Evolutionary conservation across 768 basidiomycete genomes (phyloP).

Genomic region (Chalciporus piperatus): DNA sequence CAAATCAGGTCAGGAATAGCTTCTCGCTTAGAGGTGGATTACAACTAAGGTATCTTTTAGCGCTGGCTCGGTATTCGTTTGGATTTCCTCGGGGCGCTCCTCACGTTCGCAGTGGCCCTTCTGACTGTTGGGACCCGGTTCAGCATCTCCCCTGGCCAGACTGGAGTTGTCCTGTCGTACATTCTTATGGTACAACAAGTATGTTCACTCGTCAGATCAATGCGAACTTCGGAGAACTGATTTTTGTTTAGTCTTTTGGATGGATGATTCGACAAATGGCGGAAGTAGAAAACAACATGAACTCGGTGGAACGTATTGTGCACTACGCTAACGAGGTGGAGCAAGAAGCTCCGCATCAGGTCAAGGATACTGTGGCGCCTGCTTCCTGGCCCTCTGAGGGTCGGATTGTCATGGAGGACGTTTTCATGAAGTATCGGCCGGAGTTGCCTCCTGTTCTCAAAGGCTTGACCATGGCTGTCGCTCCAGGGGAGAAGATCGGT

Average conservation of each 20-base stretch:
- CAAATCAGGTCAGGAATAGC: conserved; percentile 58
- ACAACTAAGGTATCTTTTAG: conserved; percentile 28
- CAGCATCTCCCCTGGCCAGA: conserved; percentile 75
- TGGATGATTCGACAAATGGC: conserved; percentile 77
- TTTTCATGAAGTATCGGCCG: conserved; percentile 80
- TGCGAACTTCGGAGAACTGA: background rate
- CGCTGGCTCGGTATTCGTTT: conserved; percentile 88
- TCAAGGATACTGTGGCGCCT: conserved; percentile 57
- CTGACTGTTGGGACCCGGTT: conserved; percentile 74
- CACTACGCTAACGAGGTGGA: conserved; percentile 80
- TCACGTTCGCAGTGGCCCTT: conserved; percentile 78
- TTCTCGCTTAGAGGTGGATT: background rate
- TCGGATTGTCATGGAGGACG: conserved; percentile 66
- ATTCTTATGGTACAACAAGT: conserved; percentile 77
- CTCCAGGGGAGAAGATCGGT: conserved; percentile 85
- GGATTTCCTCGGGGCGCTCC: conserved; percentile 72
- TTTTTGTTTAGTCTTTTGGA: conserved; percentile 50
- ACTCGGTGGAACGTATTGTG: conserved; percentile 81
- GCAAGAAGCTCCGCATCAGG: conserved; percentile 73
- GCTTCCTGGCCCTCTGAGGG: conserved; percentile 75
- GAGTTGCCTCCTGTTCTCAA: conserved; percentile 89
- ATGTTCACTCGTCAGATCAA: conserved; percentile 11
- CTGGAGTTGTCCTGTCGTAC: conserved; percentile 74
- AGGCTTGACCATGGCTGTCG: conserved; percentile 68
- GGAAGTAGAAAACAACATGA: conserved; percentile 94